Evolutionary conservation across 495 filamentous ascomycete species (phyloP), one percentile per base, ranked within the genome.

Genomic region (Pyrenopolyporus hunteri): DNA sequence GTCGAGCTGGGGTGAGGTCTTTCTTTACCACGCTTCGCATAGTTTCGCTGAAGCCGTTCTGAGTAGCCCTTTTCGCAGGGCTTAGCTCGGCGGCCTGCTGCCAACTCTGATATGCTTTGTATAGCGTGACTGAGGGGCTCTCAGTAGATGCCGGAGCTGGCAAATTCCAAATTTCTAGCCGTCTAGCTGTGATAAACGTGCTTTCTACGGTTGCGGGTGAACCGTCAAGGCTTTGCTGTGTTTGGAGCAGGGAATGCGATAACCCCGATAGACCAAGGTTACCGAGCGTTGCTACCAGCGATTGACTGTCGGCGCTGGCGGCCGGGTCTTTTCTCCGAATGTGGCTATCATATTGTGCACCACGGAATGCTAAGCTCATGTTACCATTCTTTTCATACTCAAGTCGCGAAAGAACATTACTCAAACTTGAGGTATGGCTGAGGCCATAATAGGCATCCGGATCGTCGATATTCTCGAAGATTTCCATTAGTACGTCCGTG

Each of bases 391-490:
- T 82, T 74, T 98, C 95, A 67, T 96, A 93, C 63, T 97, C 92
- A n/a, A 97, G 81, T 22, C 87, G 85, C 20, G 89, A 84, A 62
- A 96, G 80, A 6, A 97, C 87, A 0, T 88, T 88, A 11, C 81
- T 77, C 33, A 98, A 75, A 40, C 85, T 89, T 8, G 91, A 83
- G 17, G 81, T 83, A 70, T 95, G 89, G 42, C 88, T 82, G 16
- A 98, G 86, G n/a, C 94, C 94, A 66, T 98, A 98, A 70, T 93
- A 98, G 13, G 93, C 85, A 69, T 98, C 94, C 10, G 92, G 93
- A 70, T 98, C 94, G 72, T 97, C 93, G 31, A 98, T 88, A 54
- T 91, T 90, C 71, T 88, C 87, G 70, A 91, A 98, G 1, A 98
- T 89, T 6, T 83, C 76, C 55, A 96, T 81, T 5, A 97, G 71